A percentile compares a stretch with the other conserved stretches of the same genome.
Evolutionary conservation across 106 monocot species (phyloP).

Genomic region (Iris macrosiphon): DNA sequence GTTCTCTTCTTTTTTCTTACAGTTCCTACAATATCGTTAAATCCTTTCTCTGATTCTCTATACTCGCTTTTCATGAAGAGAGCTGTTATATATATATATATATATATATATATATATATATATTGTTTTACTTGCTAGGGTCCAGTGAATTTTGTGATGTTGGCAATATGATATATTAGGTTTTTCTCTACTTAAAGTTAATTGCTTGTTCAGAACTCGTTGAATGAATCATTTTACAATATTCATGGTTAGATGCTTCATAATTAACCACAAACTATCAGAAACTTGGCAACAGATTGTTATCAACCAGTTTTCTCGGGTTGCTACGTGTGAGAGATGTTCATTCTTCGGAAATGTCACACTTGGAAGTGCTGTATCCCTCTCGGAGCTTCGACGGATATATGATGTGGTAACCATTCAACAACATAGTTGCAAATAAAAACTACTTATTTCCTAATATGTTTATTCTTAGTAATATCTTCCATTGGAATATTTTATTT

Average conservation of each 20-base stretch:
- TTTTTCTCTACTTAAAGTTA: too few relatives aligned
- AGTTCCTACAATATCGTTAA: too few relatives aligned
- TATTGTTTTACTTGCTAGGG: too few relatives aligned
- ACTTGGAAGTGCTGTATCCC: slow-evolving; percentile 60
- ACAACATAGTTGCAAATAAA: not conserved
- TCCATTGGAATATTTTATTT: not conserved
- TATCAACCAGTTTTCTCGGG: slow-evolving; percentile 89
- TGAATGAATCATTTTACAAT: not conserved
- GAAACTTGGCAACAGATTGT: slow-evolving; percentile 91
- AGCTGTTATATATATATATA: too few relatives aligned
- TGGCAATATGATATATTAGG: too few relatives aligned
- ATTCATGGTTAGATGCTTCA: slow-evolving; percentile 7
- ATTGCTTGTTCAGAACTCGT: not conserved
- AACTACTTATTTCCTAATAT: not conserved
- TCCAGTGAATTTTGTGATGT: not conserved
- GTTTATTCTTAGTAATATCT: too few relatives aligned
- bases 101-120: too few relatives aligned
- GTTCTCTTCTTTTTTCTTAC: too few relatives aligned
- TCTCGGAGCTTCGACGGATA: slow-evolving; percentile 59
- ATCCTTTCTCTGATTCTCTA: too few relatives aligned
- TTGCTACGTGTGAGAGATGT: slow-evolving; percentile 68
- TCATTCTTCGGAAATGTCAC: slow-evolving; percentile 87
- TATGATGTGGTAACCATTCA: slow-evolving; percentile 85
- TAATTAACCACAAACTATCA: slow-evolving; percentile 21
- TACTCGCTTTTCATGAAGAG: too few relatives aligned